These are phyloP conservation scores for Penicillium sp. DNA, from an alignment of 2,329 filamentous ascomycete genomes.

Conservation along the genomic window DNA sequence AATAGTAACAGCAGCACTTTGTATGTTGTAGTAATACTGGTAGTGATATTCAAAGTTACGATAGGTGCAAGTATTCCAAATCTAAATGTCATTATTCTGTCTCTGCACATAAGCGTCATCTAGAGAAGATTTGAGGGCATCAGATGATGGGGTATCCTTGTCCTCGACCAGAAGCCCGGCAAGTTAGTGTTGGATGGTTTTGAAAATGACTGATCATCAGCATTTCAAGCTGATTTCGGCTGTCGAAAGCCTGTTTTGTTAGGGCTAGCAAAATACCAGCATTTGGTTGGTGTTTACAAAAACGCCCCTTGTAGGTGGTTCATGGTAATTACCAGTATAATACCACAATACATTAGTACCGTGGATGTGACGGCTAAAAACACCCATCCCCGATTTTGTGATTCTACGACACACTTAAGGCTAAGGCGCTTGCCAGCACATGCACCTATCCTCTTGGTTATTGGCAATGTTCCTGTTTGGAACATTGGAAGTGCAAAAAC, in stretches of 20 bases:
- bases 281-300: not conserved
- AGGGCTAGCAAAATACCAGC: constrained; percentile 3
- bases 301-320: not conserved
- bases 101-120: not conserved
- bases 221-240: not conserved
- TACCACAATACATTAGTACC: not conserved
- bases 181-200: not conserved
- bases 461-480: not conserved
- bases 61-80: not conserved
- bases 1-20: not conserved
- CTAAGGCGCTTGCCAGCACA: constrained; percentile 19
- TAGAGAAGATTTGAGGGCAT: not conserved
- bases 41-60: not conserved
- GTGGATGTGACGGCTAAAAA: not conserved
- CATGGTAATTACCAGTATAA: not conserved
- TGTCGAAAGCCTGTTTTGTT: not conserved
- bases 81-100: not conserved
- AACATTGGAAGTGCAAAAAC: not conserved
- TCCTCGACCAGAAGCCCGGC: not conserved
- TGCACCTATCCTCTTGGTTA: constrained; percentile 5
- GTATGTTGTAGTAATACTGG: too few relatives aligned
- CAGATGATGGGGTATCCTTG: constrained; percentile 2
- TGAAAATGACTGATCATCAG: constrained; percentile 1
- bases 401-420: not conserved
- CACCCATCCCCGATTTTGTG: not conserved